Evolutionary conservation across 805 yeast genomes (phyloP).

Genomic region (Starmera pachycereana): DNA sequence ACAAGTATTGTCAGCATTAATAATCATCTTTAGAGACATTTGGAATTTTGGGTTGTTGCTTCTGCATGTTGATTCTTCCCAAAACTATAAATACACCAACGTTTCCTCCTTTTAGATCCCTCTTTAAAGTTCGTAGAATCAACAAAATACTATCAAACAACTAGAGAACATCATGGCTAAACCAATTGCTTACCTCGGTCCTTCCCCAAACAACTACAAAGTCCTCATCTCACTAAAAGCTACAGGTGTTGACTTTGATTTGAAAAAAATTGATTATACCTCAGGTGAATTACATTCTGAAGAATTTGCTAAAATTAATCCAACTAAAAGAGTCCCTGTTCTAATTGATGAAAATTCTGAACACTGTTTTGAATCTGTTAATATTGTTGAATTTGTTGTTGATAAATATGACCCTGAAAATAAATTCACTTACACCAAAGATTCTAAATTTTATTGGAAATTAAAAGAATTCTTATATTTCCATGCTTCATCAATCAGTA

Average conservation of each 20-base stretch:
- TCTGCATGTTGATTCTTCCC: no score
- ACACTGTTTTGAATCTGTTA: constrained; percentile 24
- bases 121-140: no score
- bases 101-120: no score
- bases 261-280: constrained; percentile 26
- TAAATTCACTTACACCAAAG: constrained; percentile 22
- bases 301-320: constrained; percentile 40
- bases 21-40: no score
- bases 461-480: constrained; percentile 37
- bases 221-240: constrained; percentile 21
- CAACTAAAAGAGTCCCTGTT: constrained; percentile 49
- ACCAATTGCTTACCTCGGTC: no score
- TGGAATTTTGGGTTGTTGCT: no score
- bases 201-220: constrained; percentile 27
- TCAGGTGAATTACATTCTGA: constrained; percentile 35
- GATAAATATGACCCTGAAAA: constrained; percentile 44
- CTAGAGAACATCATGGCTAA: no score
- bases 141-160: no score
- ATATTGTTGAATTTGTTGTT: constrained; percentile 40
- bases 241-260: constrained; percentile 19
- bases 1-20: no score
- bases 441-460: constrained; percentile 33
- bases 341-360: constrained; percentile 20
- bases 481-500: constrained; percentile 45
- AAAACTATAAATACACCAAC: no score